Evolutionary conservation across 441 rosid genomes (phyloP).

Genomic region (Populus hybrid): DNA sequence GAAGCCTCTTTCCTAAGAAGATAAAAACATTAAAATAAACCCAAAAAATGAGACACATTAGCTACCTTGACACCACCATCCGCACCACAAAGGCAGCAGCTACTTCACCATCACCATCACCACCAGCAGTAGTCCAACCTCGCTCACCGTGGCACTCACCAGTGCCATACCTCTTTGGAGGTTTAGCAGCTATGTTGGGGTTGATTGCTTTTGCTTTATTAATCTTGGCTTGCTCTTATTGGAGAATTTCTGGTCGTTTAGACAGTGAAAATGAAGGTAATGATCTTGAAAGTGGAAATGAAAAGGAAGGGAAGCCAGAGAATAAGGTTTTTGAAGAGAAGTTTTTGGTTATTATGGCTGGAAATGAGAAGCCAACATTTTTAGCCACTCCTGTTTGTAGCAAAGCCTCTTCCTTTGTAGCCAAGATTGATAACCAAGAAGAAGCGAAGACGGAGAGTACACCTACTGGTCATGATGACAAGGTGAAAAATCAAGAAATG

Average conservation of each 20-base stretch:
- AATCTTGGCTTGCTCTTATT: conserved; percentile 87
- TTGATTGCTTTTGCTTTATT: conserved; percentile 82
- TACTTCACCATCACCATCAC: conserved; percentile 7
- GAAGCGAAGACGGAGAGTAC: conserved; percentile 16
- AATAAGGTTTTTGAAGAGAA: conserved; percentile 45
- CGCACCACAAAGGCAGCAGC: background rate
- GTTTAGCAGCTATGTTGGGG: conserved; percentile 90
- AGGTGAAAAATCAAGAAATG: conserved; percentile 18
- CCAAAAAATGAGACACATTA: conserved; percentile 27
- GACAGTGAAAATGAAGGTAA: conserved; percentile 32
- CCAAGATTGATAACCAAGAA: conserved; percentile 16
- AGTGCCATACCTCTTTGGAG: conserved; percentile 89
- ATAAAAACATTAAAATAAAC: too few species aligned
- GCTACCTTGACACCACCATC: conserved; percentile 18
- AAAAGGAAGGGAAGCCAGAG: conserved; percentile 23
- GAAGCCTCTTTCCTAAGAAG: too few species aligned
- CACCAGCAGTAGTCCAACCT: conserved; percentile 18
- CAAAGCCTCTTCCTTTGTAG: conserved; percentile 34
- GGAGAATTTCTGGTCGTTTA: conserved; percentile 75
- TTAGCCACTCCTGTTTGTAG: conserved; percentile 69
- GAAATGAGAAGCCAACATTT: conserved; percentile 69
- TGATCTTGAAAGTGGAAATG: conserved; percentile 50
- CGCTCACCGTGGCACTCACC: conserved; percentile 91
- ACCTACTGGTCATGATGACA: conserved; percentile 28
- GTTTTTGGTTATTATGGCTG: conserved; percentile 89